Percentiles rank a stretch among this genome's conserved stretches.
Conservation (phyloP, 1,284 basidiomycete genomes). For the Fomitopsis palustris region DNA sequence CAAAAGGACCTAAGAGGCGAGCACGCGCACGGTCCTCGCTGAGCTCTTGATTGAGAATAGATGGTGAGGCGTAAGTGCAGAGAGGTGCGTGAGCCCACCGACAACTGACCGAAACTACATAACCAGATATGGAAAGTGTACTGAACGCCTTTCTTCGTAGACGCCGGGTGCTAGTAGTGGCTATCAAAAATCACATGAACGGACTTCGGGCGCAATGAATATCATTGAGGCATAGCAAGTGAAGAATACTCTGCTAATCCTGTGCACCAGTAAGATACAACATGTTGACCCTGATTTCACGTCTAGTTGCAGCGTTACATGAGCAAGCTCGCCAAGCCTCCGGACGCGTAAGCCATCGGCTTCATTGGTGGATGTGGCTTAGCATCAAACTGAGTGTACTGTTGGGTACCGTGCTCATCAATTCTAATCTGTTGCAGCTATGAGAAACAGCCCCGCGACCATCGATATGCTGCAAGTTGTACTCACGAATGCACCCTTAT, state of each 20-base stretch:
- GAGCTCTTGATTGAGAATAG: neutral
- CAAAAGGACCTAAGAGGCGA: neutral
- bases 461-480: constrained; percentile 3
- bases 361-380: constrained; percentile 86
- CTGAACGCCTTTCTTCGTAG: neutral
- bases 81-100: neutral
- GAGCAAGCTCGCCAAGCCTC: constrained; percentile 62
- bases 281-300: too few relatives aligned
- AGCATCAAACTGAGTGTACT: constrained; percentile 85
- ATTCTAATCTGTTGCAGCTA: constrained; percentile 59
- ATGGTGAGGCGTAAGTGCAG: neutral
- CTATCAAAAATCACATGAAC: too few relatives aligned
- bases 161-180: neutral
- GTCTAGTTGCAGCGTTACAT: constrained; percentile 33
- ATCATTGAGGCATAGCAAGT: too few relatives aligned
- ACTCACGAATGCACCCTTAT: constrained; percentile 78
- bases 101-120: neutral
- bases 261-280: too few relatives aligned
- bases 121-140: neutral
- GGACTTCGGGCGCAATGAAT: too few relatives aligned
- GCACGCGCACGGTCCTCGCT: neutral
- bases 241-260: too few relatives aligned
- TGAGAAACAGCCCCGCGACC: neutral
- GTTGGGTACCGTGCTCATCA: constrained; percentile 70
- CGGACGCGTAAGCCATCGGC: constrained; percentile 86